These are phyloP conservation scores for Ascochyta koolunga DNA, from an alignment of 2,329 filamentous ascomycete genomes.

Conservation along the genomic window DNA sequence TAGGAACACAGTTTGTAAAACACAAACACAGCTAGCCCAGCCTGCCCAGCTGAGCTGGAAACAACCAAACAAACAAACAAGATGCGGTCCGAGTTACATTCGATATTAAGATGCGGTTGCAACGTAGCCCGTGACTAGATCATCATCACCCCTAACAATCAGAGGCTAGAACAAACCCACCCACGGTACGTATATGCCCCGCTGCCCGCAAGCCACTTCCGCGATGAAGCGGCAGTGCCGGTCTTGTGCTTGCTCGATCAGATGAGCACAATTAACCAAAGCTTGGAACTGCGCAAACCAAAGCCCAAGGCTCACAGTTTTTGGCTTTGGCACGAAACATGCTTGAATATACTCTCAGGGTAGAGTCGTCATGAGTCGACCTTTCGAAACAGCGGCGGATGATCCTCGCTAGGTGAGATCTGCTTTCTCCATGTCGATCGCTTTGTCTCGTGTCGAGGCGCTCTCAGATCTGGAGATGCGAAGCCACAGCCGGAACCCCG, in stretches of 20 bases:
- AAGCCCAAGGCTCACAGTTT: background rate
- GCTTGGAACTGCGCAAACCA: background rate
- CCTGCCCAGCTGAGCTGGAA: too few relatives aligned
- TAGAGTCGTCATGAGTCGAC: background rate
- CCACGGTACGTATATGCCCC: constrained; percentile 2
- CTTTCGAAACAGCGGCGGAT: background rate
- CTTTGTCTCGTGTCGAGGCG: constrained; percentile 10
- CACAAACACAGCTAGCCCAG: too few relatives aligned
- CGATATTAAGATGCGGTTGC: background rate
- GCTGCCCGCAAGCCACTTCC: constrained; percentile 12
- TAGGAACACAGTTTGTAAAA: too few relatives aligned
- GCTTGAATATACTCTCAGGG: background rate
- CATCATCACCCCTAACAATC: background rate
- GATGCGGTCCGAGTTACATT: background rate
- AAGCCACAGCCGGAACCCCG: background rate
- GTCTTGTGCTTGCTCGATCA: background rate
- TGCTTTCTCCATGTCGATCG: constrained; percentile 7
- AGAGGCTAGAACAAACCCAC: constrained; percentile 2
- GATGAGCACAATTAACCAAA: background rate
- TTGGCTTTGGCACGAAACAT: background rate
- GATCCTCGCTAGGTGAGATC: background rate
- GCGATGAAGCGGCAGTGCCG: background rate
- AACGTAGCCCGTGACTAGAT: background rate
- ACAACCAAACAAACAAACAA: background rate
- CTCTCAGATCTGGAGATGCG: background rate